Conservation (phyloP, 148 eudicot species). For the Vaccinium macrocarpon region DNA sequence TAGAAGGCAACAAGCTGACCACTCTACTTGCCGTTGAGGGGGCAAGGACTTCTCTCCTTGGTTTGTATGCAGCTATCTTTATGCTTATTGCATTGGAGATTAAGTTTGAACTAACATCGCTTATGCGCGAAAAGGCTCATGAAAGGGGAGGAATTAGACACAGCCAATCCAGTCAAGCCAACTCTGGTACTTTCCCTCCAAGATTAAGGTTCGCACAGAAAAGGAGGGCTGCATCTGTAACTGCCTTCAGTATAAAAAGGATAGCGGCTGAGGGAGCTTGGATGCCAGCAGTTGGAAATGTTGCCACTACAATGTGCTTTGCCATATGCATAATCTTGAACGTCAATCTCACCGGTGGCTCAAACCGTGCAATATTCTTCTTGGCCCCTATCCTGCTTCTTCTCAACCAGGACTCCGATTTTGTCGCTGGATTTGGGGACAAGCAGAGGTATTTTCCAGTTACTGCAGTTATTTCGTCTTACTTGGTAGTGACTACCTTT, state of each 20-base stretch:
- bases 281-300: conserved; percentile 99
- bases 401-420: conserved; percentile 95
- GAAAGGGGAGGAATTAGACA: conserved; percentile 69
- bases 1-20: conserved; percentile 65
- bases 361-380: conserved; percentile 94
- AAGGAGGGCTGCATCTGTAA: conserved; percentile 65
- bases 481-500: conserved; percentile 69
- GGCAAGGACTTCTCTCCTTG: conserved; percentile 91
- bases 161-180: conserved; percentile 61
- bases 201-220: conserved; percentile 93
- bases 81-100: conserved; percentile 94
- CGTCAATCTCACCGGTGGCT: conserved; percentile 79
- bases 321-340: conserved; percentile 90
- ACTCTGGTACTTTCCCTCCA: conserved; percentile 51
- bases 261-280: conserved; percentile 96
- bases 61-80: conserved; percentile 92
- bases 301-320: conserved; percentile 90
- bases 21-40: conserved; percentile 89
- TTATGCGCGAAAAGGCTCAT: conserved; percentile 65
- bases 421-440: conserved; percentile 96
- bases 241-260: conserved; percentile 71
- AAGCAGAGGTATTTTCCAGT: conserved; percentile 98
- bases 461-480: conserved; percentile 60
- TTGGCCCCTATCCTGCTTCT: conserved; percentile 89
- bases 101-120: conserved; percentile 78